Conservation (phyloP, 129 eudicot genomes). For the Arctium minus region DNA sequence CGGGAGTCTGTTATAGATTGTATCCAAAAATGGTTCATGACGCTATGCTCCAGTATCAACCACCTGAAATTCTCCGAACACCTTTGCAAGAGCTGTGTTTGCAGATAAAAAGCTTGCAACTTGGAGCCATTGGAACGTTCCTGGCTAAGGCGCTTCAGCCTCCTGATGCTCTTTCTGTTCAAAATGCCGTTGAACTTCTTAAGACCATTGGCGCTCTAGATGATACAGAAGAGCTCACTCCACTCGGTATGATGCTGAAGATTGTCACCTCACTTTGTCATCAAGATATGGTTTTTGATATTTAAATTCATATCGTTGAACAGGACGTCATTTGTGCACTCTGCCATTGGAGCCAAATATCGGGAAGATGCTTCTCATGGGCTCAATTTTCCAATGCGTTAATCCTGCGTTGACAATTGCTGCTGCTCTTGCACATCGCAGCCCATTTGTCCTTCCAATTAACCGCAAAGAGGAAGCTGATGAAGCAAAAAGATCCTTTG, state of each 20-base stretch:
- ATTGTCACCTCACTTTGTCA: background rate
- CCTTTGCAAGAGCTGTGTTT: constrained; percentile 93
- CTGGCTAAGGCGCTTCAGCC: constrained; percentile 91
- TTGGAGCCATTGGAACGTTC: constrained; percentile 68
- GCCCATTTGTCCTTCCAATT: constrained; percentile 94
- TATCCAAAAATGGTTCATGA: constrained; percentile 87
- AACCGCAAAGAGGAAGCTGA: constrained; percentile 92
- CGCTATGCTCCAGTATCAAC: constrained; percentile 87
- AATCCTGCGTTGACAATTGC: constrained; percentile 91
- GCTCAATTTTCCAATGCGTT: constrained; percentile 88
- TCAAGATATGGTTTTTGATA: background rate
- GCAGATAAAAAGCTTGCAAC: constrained; percentile 89
- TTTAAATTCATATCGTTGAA: background rate
- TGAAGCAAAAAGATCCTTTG: constrained; percentile 91
- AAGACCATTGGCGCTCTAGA: constrained; percentile 92
- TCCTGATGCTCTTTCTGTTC: constrained; percentile 86
- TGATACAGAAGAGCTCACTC: constrained; percentile 91
- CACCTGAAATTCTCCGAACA: constrained; percentile 93
- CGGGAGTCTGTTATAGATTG: constrained; percentile 85
- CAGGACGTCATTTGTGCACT: constrained; percentile 93
- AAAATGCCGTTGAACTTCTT: constrained; percentile 92
- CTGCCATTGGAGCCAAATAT: constrained; percentile 96
- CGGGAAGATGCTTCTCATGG: constrained; percentile 99
- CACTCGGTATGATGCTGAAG: constrained; percentile 58
- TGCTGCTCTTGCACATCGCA: constrained; percentile 87